These are phyloP conservation scores for Thalassia testudinum DNA, from an alignment of 116 monocot species.

Conservation along the genomic window DNA sequence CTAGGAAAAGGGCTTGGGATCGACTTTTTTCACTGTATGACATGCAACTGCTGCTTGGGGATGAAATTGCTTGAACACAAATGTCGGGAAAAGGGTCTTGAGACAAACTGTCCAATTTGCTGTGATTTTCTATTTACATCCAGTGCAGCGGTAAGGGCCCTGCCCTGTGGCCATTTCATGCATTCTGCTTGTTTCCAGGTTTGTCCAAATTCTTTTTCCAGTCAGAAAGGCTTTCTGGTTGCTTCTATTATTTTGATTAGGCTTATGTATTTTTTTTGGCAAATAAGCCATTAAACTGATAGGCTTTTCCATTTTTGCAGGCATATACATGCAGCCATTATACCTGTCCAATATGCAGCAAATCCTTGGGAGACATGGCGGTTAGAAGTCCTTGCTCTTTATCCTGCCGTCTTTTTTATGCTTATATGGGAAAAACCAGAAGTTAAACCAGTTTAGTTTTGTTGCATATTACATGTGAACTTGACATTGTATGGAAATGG, in stretches of 20 bases:
- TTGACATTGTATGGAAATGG: no score
- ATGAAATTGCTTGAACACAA: slow-evolving; percentile 87
- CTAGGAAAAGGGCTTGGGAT: slow-evolving; percentile 89
- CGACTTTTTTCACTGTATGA: slow-evolving; percentile 98
- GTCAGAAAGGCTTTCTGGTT: not conserved
- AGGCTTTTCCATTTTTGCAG: slow-evolving; percentile 10
- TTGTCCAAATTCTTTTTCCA: not conserved
- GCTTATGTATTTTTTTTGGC: no score
- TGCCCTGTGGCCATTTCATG: slow-evolving; percentile 99
- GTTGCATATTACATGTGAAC: no score
- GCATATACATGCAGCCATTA: slow-evolving; percentile 95
- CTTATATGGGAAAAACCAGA: no score
- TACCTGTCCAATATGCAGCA: slow-evolving; percentile 95
- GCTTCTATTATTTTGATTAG: not conserved
- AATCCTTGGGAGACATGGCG: slow-evolving; percentile 98
- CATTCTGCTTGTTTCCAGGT: slow-evolving; percentile 99
- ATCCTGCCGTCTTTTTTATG: no score
- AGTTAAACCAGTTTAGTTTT: not conserved
- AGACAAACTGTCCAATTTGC: slow-evolving; percentile 95
- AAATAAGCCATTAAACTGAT: no score
- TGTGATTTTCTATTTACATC: slow-evolving; percentile 99
- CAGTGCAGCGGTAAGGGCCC: slow-evolving; percentile 75
- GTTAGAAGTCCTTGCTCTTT: slow-evolving; percentile 21
- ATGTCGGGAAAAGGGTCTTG: slow-evolving; percentile 78
- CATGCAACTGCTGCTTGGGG: slow-evolving; percentile 92